A percentile compares a stretch with the other conserved stretches of the same genome.
Evolutionary conservation across 2,329 filamentous ascomycete genomes (phyloP).

Genomic region (Diaporthe vexans): DNA sequence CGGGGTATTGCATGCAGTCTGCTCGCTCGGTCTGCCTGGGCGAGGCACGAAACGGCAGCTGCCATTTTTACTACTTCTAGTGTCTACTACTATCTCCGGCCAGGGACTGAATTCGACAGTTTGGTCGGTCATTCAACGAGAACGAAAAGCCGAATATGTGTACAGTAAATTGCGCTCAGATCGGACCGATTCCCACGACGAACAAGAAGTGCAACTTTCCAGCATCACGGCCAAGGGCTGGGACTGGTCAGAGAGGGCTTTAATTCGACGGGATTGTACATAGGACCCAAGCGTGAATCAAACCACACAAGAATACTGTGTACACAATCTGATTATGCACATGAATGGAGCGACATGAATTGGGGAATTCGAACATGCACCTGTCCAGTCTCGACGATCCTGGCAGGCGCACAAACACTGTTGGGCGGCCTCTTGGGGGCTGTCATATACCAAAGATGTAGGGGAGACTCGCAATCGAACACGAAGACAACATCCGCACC

Average conservation of each 20-base stretch:
- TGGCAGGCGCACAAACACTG: background rate
- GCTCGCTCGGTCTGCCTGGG: constrained; percentile 22
- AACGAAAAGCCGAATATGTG: constrained; percentile 32
- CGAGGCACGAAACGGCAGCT: constrained; percentile 28
- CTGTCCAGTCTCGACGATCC: background rate
- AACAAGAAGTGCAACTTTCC: background rate
- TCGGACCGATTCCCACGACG: constrained; percentile 27
- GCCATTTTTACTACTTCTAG: constrained; percentile 37
- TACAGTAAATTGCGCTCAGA: constrained; percentile 26
- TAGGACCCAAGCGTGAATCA: constrained; percentile 24
- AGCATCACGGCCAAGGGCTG: constrained; percentile 1
- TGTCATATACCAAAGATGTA: background rate
- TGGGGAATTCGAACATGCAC: background rate
- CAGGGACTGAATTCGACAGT: constrained; percentile 9
- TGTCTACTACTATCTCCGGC: constrained; percentile 40
- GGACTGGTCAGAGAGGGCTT: constrained; percentile 15
- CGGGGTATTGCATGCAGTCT: constrained; percentile 32
- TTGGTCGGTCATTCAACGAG: constrained; percentile 28
- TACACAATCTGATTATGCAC: background rate
- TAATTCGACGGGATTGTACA: constrained; percentile 32
- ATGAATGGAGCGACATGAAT: background rate
- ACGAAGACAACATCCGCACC: constrained; percentile 1
- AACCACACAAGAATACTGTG: constrained; percentile 16
- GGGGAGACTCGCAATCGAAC: constrained; percentile 9
- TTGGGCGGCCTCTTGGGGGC: too few relatives aligned